Base-by-base conservation (phyloP, 371 early-diverging fungal genomes). In the Phascolomyces articulosus region DNA sequence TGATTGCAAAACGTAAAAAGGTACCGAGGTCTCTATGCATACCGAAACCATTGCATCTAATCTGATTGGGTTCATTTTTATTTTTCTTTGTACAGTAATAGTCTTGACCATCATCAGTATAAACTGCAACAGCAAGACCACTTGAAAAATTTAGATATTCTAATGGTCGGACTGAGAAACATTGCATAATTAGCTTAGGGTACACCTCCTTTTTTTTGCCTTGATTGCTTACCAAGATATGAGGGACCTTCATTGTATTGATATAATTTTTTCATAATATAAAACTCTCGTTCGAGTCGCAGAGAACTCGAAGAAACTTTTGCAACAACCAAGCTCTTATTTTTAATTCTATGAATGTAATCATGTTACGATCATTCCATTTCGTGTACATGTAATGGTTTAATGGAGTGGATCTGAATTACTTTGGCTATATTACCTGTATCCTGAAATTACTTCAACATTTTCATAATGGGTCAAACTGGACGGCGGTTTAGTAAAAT, bases 1-100 rank as follows among this genome's bases (percentile, higher is more conserved):
- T 75, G 54, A 78, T 80, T 13, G 78, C 81, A 53, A 80, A 75
- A 4, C 71, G 68, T 2, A 80, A 49, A 53, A 80, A 80, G 0
- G 75, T 77, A 11, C 24, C 51, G 6, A 51, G 51, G 23, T 21
- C 16, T 15, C 44, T 44, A n/a, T 16, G 16, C 16, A n/a, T n/a
- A n/a, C n/a, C n/a, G n/a, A n/a, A n/a, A n/a, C n/a, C n/a, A n/a
- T n/a, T n/a, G n/a, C n/a, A n/a, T n/a, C n/a, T n/a, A n/a, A n/a
- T n/a, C n/a, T n/a, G n/a, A n/a, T n/a, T n/a, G n/a, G 34, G 11
- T 11, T 34, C 34, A 34, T 34, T 34, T 6, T 34, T 34, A 11
- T 11, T 34, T 34, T 11, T 34, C 34, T 21, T 34, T 23, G 38
- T 10, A 21, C 10, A 67, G 60, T 55, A 49, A 67, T 11, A 9